Conservation (phyloP, 306 rosid species). For the Boehmeria nivea region DNA sequence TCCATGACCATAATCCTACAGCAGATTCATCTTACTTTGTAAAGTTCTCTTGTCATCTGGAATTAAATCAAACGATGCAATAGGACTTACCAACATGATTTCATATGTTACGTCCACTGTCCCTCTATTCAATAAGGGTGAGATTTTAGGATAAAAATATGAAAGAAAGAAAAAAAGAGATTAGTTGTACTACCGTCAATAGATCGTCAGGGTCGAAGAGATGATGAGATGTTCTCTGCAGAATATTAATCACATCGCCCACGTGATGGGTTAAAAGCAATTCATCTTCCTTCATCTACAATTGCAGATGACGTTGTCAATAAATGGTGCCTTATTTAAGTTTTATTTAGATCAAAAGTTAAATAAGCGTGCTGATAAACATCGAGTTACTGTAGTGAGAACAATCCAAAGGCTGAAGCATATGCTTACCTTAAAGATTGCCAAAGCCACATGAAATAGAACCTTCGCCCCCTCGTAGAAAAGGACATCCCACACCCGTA, state of each 20-base stretch:
- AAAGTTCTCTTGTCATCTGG: neutral
- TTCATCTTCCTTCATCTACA: conserved; percentile 95
- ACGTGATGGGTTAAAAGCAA: conserved; percentile 73
- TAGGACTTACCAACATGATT: neutral
- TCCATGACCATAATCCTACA: too few species aligned
- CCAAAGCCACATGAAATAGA: conserved; percentile 86
- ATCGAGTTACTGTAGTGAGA: neutral
- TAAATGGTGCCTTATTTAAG: neutral
- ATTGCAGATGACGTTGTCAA: conserved; percentile 23
- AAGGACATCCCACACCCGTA: conserved; percentile 95
- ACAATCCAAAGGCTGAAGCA: conserved; percentile 6
- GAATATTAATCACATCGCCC: conserved; percentile 78
- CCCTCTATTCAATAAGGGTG: neutral
- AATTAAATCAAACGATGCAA: neutral
- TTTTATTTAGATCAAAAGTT: neutral
- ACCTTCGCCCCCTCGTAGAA: conserved; percentile 95
- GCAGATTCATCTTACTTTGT: too few species aligned
- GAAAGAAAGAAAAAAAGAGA: conserved; percentile 1
- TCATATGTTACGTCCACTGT: neutral
- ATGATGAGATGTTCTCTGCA: conserved; percentile 82
- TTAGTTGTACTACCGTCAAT: conserved; percentile 49
- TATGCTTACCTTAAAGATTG: conserved; percentile 81
- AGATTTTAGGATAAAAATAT: neutral
- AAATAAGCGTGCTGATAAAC: neutral
- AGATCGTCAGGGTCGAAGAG: conserved; percentile 95